These are phyloP conservation scores for Aphanomyces invadans DNA, from an alignment of 352 stramenopile genomes.

Conservation along the genomic window DNA sequence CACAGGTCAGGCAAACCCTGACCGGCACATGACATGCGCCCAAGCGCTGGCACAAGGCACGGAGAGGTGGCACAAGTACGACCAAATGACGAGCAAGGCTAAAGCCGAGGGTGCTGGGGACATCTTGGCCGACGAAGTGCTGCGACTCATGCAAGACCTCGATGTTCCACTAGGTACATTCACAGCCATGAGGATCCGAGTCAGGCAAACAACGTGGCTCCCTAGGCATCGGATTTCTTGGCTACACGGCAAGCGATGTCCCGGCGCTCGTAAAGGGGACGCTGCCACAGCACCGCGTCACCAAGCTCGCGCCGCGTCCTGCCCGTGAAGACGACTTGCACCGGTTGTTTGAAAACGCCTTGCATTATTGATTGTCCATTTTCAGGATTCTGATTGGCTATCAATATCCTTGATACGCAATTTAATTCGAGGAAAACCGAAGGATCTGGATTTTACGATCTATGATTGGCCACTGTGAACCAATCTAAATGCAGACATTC, in stretches of 20 bases:
- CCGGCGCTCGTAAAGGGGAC: slow-evolving; percentile 34
- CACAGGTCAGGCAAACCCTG: slow-evolving; percentile 31
- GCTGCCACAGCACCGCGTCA: slow-evolving; percentile 39
- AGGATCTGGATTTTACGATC: no score
- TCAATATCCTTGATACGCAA: no score
- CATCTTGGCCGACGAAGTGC: slow-evolving; percentile 35
- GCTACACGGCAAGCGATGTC: slow-evolving; percentile 34
- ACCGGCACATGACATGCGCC: slow-evolving; percentile 36
- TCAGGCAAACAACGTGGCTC: not conserved
- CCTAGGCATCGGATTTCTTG: slow-evolving; percentile 28
- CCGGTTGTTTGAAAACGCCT: slow-evolving; percentile 31
- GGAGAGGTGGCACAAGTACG: slow-evolving; percentile 23
- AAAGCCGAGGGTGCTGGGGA: slow-evolving; percentile 27
- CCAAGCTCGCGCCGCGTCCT: slow-evolving; percentile 34
- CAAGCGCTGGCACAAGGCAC: slow-evolving; percentile 31
- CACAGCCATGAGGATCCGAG: not conserved
- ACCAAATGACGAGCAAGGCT: slow-evolving; percentile 21
- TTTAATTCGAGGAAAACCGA: no score
- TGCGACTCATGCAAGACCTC: slow-evolving; percentile 33
- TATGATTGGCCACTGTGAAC: no score
- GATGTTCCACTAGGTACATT: slow-evolving; percentile 32
- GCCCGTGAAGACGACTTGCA: slow-evolving; percentile 33
- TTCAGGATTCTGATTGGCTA: no score
- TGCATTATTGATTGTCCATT: slow-evolving; percentile 30
- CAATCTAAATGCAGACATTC: no score